phyloP scores from a whole-genome alignment of 345 rosid species.

The Eucalyptus curtisii region DNA sequence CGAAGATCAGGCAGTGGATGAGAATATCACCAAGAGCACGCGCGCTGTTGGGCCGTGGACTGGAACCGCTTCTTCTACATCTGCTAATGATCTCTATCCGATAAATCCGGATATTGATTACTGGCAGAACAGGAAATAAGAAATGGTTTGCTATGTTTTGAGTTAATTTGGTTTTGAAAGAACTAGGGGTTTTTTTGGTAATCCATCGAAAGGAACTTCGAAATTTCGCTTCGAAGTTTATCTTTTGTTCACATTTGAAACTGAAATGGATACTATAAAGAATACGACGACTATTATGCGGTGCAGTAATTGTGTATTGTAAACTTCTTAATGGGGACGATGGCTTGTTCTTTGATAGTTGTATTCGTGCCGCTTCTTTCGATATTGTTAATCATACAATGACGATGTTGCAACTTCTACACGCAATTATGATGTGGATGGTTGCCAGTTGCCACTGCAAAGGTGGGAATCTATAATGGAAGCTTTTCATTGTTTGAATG shows the following conservation, averaged over 20 bases:
- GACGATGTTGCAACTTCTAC: neutral
- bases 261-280: neutral
- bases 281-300: neutral
- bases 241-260: neutral
- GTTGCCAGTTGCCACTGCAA: neutral
- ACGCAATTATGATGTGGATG: neutral
- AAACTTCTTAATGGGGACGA: neutral
- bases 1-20: neutral
- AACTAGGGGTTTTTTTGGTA: neutral
- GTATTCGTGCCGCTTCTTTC: neutral
- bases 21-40: neutral
- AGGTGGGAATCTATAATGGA: neutral
- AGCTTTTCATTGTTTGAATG: neutral
- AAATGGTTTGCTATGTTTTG: neutral
- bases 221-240: neutral
- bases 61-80: neutral
- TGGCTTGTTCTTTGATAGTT: neutral
- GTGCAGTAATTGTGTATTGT: neutral
- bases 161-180: neutral
- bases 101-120: neutral
- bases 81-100: slow-evolving; percentile 1
- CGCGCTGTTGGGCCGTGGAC: neutral
- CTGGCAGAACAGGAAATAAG: neutral
- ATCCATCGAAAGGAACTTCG: neutral
- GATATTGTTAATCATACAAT: neutral